phyloP scores from a whole-genome alignment of 805 yeast species.

The Wickerhamiella slavikovae region DNA sequence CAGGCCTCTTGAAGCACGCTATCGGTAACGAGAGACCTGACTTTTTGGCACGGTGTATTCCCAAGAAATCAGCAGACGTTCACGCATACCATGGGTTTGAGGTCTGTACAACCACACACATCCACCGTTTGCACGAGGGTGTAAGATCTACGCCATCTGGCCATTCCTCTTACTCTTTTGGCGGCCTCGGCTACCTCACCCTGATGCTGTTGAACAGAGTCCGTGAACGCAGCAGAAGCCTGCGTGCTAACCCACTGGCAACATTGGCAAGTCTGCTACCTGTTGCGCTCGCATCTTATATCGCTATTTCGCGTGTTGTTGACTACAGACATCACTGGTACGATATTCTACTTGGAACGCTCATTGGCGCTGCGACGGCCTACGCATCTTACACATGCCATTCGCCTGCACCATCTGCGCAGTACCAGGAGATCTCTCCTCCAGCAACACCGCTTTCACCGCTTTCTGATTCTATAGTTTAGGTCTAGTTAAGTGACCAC shows the following conservation, averaged over 20 bases:
- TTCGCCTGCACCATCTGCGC: too few species aligned
- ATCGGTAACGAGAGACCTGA: slow-evolving; percentile 89
- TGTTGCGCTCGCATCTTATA: slow-evolving; percentile 41
- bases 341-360: slow-evolving; percentile 58
- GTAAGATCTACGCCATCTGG: slow-evolving; percentile 39
- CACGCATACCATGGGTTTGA: slow-evolving; percentile 14
- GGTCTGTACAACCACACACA: slow-evolving; percentile 19
- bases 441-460: too few species aligned
- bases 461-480: too few species aligned
- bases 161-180: slow-evolving; percentile 32
- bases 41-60: slow-evolving; percentile 67
- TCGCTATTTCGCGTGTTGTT: slow-evolving; percentile 72
- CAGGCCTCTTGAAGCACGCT: slow-evolving; percentile 61
- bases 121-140: slow-evolving; percentile 24
- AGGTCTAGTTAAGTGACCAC: too few species aligned
- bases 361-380: slow-evolving; percentile 29
- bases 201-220: slow-evolving; percentile 24
- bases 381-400: slow-evolving; percentile 33
- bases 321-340: slow-evolving; percentile 89
- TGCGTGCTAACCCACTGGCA: too few species aligned
- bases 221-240: slow-evolving; percentile 6
- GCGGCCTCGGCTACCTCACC: slow-evolving; percentile 27
- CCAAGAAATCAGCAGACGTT: slow-evolving; percentile 34
- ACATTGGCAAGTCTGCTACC: too few species aligned
- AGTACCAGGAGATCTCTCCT: too few species aligned